Evolutionary conservation across 106 monocot genomes (phyloP).

Genomic region (Gastrodia elata): DNA sequence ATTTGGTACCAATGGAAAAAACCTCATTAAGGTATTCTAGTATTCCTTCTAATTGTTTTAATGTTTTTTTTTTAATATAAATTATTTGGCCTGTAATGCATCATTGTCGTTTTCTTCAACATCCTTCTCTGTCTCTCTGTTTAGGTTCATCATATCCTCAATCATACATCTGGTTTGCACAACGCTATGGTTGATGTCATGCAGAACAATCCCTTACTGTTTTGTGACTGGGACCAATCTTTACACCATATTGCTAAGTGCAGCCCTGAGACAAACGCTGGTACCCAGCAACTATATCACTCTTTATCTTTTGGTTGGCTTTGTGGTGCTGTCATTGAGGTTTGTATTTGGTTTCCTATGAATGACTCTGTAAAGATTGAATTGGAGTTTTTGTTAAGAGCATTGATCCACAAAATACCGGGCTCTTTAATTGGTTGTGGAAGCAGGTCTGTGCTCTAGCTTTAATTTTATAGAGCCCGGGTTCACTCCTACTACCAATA

Average conservation of each 20-base stretch:
- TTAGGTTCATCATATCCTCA: constrained; percentile 92
- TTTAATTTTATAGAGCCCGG: too few species aligned
- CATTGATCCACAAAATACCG: too few species aligned
- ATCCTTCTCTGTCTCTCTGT: constrained; percentile 4
- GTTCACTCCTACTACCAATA: too few species aligned
- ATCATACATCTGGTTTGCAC: constrained; percentile 87
- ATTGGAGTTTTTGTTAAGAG: not conserved
- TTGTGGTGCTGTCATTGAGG: constrained; percentile 94
- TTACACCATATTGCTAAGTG: constrained; percentile 49
- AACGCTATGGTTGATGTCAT: constrained; percentile 70
- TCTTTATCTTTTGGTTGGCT: constrained; percentile 99
- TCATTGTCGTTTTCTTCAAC: not conserved
- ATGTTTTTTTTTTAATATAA: not conserved
- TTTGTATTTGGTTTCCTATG: constrained; percentile 9
- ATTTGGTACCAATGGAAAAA: constrained; percentile 61
- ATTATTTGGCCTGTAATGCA: not conserved
- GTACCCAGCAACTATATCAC: constrained; percentile 75
- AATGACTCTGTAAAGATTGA: not conserved
- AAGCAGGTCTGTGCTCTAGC: too few species aligned
- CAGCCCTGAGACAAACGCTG: constrained; percentile 57
- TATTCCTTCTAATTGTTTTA: not conserved
- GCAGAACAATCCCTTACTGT: constrained; percentile 42
- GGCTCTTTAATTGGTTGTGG: too few species aligned
- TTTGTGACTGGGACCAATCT: constrained; percentile 92
- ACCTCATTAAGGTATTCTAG: constrained; percentile 57